Evolutionary conservation across 2,329 filamentous ascomycete species (phyloP), one percentile per base, ranked within the genome.

Genomic region (Orbilia brochopaga): DNA sequence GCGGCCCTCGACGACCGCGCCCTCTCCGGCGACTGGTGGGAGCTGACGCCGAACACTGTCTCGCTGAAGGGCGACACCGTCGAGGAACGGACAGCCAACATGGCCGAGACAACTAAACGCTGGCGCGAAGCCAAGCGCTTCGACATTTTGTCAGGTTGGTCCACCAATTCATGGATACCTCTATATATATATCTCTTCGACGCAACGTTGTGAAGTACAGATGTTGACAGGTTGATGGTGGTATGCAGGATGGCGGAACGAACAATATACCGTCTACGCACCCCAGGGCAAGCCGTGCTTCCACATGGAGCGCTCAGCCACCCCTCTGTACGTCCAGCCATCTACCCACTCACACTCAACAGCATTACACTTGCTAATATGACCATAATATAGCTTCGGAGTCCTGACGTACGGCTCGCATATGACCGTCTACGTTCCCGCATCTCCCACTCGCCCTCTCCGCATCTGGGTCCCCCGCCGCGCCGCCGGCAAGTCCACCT

Each of bases 401-500:
- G 69, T 75, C 15, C 2, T 75, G n/a, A 73, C 65, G 24, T 72
- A 74, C 23, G 75, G 66, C 19, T 66, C 74, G 5, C 90, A 96
- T 79, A 86, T 95, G 85, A 90, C 86, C 27, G 90, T 86, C 3
- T 96, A 90, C 76, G 84, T 89, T 23, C 79, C 81, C 21, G 81
- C 83, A 42, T 79, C 78, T 30, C 76, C 80, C 1, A 80, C 77
- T 48, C 79, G 24, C 73, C 42, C 79, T 84, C 58, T 96, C 50
- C 88, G 87, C 77, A 83, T 99, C 44, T 97, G 94, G 93, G 86
- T 96, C 1, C 90, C 94, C 2, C 85, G 88, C 51, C 85, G 94
- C 8, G 86, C 92, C 11, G 83, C 82, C 56, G 85, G 83, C 67
- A 99, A 97, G 82, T 86, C 90, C 75, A 97, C 92, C 0, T 99